Percentiles rank a stretch among this genome's conserved stretches.
Evolutionary conservation across 768 basidiomycete genomes (phyloP).

Genomic region (Russula sp.): DNA sequence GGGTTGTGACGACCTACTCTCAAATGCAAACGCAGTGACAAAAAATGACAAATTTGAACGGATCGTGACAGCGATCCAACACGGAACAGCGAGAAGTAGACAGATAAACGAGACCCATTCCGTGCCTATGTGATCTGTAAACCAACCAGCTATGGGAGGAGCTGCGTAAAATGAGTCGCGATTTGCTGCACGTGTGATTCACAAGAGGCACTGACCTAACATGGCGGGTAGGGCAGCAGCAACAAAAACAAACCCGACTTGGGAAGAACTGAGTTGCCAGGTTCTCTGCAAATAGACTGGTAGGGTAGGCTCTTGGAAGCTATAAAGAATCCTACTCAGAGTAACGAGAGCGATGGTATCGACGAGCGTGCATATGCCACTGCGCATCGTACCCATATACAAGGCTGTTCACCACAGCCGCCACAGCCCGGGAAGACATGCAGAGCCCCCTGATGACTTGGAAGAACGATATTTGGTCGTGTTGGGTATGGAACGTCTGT

Average conservation of each 20-base stretch:
- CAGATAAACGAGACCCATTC: conserved; percentile 46
- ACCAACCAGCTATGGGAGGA: conserved; percentile 50
- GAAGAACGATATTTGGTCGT: conserved; percentile 9
- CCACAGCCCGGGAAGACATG: conserved; percentile 26
- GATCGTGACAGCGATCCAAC: conserved; percentile 52
- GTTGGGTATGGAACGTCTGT: background rate
- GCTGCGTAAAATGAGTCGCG: conserved; percentile 31
- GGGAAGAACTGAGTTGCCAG: conserved; percentile 29
- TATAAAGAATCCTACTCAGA: conserved; percentile 24
- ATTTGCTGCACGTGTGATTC: background rate
- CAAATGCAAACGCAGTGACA: conserved; percentile 40
- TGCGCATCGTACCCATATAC: conserved; percentile 30
- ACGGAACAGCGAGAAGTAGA: conserved; percentile 50
- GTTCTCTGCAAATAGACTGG: conserved; percentile 31
- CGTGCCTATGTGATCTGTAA: conserved; percentile 48
- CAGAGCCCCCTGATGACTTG: conserved; percentile 24
- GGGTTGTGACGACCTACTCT: conserved; percentile 37
- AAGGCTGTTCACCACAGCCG: conserved; percentile 26
- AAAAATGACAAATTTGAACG: conserved; percentile 40
- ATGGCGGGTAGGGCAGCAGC: conserved; percentile 57
- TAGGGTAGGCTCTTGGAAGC: conserved; percentile 30
- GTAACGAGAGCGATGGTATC: background rate
- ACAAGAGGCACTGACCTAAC: conserved; percentile 41
- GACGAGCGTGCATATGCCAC: background rate
- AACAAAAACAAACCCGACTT: conserved; percentile 61